A percentile compares a stretch with the other conserved stretches of the same genome.
Conservation (phyloP, 2,329 filamentous ascomycete species). For the Hypoxylon sp. region DNA sequence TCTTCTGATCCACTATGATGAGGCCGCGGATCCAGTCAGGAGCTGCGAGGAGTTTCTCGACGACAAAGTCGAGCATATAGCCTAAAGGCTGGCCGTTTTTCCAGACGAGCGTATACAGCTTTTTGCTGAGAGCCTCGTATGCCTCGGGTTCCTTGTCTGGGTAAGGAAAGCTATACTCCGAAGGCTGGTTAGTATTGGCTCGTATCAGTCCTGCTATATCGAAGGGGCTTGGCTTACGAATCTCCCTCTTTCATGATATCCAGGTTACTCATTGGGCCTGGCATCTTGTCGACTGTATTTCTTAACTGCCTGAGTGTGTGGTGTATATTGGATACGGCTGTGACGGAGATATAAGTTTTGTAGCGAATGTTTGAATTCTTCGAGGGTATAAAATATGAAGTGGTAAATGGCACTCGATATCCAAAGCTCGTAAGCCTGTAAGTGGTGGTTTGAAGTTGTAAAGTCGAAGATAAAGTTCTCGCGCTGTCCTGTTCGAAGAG, state of each 20-base stretch:
- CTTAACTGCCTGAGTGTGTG: slow-evolving; percentile 29
- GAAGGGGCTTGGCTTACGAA: slow-evolving; percentile 60
- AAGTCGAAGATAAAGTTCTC: not conserved
- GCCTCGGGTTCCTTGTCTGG: slow-evolving; percentile 70
- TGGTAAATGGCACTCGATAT: not conserved
- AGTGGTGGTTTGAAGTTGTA: not conserved
- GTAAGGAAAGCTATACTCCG: slow-evolving; percentile 81
- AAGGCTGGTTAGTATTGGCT: slow-evolving; percentile 2
- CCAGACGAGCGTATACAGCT: slow-evolving; percentile 77
- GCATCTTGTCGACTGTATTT: slow-evolving; percentile 44
- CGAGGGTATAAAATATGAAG: not conserved
- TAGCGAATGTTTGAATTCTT: not conserved
- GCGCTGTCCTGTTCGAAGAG: not conserved
- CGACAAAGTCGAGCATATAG: slow-evolving; percentile 68
- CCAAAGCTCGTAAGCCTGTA: not conserved
- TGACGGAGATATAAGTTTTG: slow-evolving; percentile 21
- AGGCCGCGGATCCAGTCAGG: slow-evolving; percentile 68
- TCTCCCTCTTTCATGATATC: slow-evolving; percentile 70
- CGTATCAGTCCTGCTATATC: not conserved
- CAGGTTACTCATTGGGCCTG: slow-evolving; percentile 58
- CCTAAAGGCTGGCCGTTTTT: slow-evolving; percentile 70
- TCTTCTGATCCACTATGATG: slow-evolving; percentile 71
- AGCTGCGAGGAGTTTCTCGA: slow-evolving; percentile 64
- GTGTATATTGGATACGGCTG: slow-evolving; percentile 35
- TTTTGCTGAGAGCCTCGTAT: slow-evolving; percentile 70